phyloP scores from a whole-genome alignment of 2,329 filamentous ascomycete species.

The Trichoderma atrobrunneum region DNA sequence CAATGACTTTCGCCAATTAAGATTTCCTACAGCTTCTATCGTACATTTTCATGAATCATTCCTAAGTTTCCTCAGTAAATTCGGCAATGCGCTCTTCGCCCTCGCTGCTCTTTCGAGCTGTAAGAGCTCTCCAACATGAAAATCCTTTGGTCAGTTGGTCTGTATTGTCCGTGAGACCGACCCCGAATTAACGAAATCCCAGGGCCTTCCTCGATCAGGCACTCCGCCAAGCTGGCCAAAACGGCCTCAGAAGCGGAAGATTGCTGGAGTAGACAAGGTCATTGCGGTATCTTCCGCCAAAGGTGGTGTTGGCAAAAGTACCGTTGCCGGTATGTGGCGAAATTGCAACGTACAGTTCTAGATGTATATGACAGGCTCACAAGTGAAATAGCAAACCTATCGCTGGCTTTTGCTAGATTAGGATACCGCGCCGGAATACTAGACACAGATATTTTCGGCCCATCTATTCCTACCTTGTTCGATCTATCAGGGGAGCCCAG shows the following conservation, averaged over 20 bases:
- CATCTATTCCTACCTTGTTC: conserved; percentile 87
- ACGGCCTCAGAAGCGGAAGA: conserved; percentile 75
- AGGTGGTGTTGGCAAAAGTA: conserved; percentile 97
- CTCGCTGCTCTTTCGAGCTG: conserved; percentile 36
- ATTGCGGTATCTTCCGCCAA: conserved; percentile 97
- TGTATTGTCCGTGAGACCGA: not conserved
- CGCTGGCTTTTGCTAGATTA: conserved; percentile 77
- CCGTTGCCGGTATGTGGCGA: conserved; percentile 66
- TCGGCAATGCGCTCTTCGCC: conserved; percentile 38
- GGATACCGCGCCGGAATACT: conserved; percentile 84
- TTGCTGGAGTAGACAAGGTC: conserved; percentile 84
- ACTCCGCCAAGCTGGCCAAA: conserved; percentile 58
- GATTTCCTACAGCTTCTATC: not conserved
- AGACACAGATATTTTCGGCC: conserved; percentile 95
- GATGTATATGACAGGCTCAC: not conserved
- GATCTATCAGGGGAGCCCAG: conserved; percentile 77
- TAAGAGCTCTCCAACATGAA: conserved; percentile 59
- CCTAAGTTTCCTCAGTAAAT: not conserved
- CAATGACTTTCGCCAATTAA: not conserved
- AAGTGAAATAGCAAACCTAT: conserved; percentile 63
- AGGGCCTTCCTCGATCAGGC: conserved; percentile 84
- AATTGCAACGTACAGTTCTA: not conserved
- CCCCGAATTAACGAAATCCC: not conserved
- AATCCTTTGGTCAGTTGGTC: conserved; percentile 70
- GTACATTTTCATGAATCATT: not conserved